Evolutionary conservation across 2,329 filamentous ascomycete species (phyloP).

Genomic region (Colletotrichum tabaci): DNA sequence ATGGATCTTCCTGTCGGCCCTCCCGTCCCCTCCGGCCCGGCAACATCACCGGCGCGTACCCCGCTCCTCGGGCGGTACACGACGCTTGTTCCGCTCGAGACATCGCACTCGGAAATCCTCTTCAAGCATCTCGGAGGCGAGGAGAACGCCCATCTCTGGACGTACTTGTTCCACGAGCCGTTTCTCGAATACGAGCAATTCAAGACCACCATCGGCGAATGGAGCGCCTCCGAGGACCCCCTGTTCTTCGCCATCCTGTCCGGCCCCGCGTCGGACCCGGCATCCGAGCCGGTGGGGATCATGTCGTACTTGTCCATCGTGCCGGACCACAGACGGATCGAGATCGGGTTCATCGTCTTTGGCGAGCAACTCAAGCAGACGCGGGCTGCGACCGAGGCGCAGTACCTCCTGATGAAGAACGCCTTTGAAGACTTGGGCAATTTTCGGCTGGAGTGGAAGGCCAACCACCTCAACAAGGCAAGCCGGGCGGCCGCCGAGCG

Average conservation of each 20-base stretch:
- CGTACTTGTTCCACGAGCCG: constrained; percentile 50
- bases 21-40: constrained; percentile 38
- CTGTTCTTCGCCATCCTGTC: constrained; percentile 63
- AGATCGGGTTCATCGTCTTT: constrained; percentile 71
- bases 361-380: constrained; percentile 66
- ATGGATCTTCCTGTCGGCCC: constrained; percentile 42
- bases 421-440: constrained; percentile 69
- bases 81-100: constrained; percentile 49
- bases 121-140: constrained; percentile 53
- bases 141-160: constrained; percentile 52
- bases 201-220: constrained; percentile 43
- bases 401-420: constrained; percentile 69
- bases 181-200: constrained; percentile 45
- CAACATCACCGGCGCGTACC: constrained; percentile 42
- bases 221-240: constrained; percentile 51
- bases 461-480: constrained; percentile 68
- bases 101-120: constrained; percentile 47
- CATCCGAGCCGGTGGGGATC: constrained; percentile 57
- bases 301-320: constrained; percentile 63
- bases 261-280: constrained; percentile 43
- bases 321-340: constrained; percentile 64
- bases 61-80: constrained; percentile 51
- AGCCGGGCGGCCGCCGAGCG: constrained; percentile 69
- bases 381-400: constrained; percentile 69
- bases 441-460: constrained; percentile 76